A percentile compares a stretch with the other conserved stretches of the same genome.
Evolutionary conservation across 371 early-diverging fungal genomes (phyloP).

Genomic region (Mortierella sp.): DNA sequence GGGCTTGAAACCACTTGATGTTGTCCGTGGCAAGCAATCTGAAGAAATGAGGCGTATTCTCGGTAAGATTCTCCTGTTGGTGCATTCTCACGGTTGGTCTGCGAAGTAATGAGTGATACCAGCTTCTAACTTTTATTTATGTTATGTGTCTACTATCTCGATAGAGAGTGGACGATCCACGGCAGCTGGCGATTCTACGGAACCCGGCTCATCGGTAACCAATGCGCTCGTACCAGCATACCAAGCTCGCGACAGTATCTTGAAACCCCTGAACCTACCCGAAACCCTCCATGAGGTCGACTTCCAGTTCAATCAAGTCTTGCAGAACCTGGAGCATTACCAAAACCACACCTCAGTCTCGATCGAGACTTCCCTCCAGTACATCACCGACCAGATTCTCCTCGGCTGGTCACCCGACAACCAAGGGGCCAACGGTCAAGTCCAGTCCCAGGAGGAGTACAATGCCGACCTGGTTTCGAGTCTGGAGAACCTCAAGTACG

Average conservation of each 20-base stretch:
- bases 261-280: slow-evolving; percentile 52
- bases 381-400: slow-evolving; percentile 67
- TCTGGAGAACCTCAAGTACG: slow-evolving; percentile 61
- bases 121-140: no score
- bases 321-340: slow-evolving; percentile 66
- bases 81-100: not conserved
- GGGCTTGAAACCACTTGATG: slow-evolving; percentile 66
- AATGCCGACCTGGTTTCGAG: slow-evolving; percentile 40
- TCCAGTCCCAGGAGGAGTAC: slow-evolving; percentile 53
- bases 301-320: slow-evolving; percentile 66
- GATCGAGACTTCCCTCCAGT: slow-evolving; percentile 64
- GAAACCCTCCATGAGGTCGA: slow-evolving; percentile 60
- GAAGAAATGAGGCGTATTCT: slow-evolving; percentile 51
- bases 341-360: slow-evolving; percentile 69
- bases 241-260: slow-evolving; percentile 48
- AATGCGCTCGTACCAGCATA: slow-evolving; percentile 22
- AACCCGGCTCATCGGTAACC: slow-evolving; percentile 5
- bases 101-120: no score
- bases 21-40: slow-evolving; percentile 56
- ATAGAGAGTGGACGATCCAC: slow-evolving; percentile 33
- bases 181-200: slow-evolving; percentile 3
- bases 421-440: slow-evolving; percentile 35
- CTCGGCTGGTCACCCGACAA: slow-evolving; percentile 44
- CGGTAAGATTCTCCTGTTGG: slow-evolving; percentile 31
- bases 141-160: not conserved